Base-by-base conservation (phyloP, 441 rosid species). In the Arabidopsis hybrid region DNA sequence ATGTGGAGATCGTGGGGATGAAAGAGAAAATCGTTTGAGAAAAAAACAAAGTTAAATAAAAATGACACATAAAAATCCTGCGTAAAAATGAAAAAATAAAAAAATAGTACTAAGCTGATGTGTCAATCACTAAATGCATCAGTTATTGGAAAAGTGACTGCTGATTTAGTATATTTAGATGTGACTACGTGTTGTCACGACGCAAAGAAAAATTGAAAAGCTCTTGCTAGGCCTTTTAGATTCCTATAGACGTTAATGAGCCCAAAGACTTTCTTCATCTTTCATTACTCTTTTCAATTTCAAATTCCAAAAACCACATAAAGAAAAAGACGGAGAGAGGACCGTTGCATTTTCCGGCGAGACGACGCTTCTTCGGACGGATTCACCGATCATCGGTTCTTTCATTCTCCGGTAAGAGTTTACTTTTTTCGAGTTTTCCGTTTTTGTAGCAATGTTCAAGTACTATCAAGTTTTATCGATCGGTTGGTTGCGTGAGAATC, bases 281-380 rank as follows among this genome's bases (percentile, higher is more conserved):
- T 13, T 42, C 69, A 52, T 40, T 10, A 7, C 53, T 31, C 43
- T 21, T 35, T 40, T 18, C 65, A 17, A 56, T 73, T 73, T 73
- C 65, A 65, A 73, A 72, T 35, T 38, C 69, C 55, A 40, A 18
- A 62, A 62, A 6, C 16, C 45, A 49, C 17, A 14, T 8, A 12
- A 32, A 1, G 1, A 6, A 0, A 32, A 40, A 74, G 5, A 45
- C 26, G 18, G 45, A 12, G 56, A 59, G 62, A 59, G 47, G 67
- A 21, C 67, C 61, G 78, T 50, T 66, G 72, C 55, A 10, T 42
- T 66, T 74, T 1, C 67, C 78, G 47, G 61, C 60, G 4, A 14
- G 43, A 47, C 60, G 59, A 12, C 71, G 34, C 6, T n/a, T 70
- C 31, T 1, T 36, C 67, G 12, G 43, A 42, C 13, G 8, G 6